A percentile compares a stretch with the other conserved stretches of the same genome.
Evolutionary conservation across 192 early-diverging fungal species (phyloP).

Genomic region (Mortierella antarctica): DNA sequence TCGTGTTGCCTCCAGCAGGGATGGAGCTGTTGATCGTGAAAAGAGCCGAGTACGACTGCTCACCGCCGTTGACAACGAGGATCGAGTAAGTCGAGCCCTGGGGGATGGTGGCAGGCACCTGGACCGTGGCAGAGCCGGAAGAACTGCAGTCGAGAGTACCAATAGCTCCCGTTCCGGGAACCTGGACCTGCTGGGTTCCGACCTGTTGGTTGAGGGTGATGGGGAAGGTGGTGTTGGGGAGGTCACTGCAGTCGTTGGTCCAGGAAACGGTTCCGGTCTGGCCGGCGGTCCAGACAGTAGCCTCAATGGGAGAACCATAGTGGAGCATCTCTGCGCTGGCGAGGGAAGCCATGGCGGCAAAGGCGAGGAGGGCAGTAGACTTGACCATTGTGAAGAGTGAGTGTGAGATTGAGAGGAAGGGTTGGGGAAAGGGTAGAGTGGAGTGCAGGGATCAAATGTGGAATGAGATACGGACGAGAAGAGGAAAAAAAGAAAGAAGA

Average conservation of each 20-base stretch:
- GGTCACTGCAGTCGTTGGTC: conserved; percentile 20
- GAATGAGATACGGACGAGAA: conserved; percentile 28
- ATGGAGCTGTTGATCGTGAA: conserved; percentile 35
- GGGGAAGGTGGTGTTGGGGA: conserved; percentile 17
- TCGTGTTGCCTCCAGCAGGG: conserved; percentile 1
- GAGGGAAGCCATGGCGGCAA: conserved; percentile 23
- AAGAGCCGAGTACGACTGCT: conserved; percentile 41
- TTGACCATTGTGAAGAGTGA: conserved; percentile 4
- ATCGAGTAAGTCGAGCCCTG: conserved; percentile 32
- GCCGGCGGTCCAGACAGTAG: conserved; percentile 22
- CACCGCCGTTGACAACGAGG: conserved; percentile 16
- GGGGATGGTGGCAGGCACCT: conserved; percentile 20
- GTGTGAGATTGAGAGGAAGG: neutral
- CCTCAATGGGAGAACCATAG: conserved; percentile 13
- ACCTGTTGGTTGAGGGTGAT: conserved; percentile 17
- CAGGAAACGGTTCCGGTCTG: conserved; percentile 14
- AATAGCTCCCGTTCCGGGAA: conserved; percentile 8
- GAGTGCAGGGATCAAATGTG: conserved; percentile 23
- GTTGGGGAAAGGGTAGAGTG: neutral
- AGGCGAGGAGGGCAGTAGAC: conserved; percentile 12
- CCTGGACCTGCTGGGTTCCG: conserved; percentile 1
- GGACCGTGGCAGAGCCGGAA: neutral
- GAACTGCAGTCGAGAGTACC: conserved; percentile 22
- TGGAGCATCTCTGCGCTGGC: conserved; percentile 5
- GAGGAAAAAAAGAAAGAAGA: conserved; percentile 10